Evolutionary conservation across 2,329 filamentous ascomycete species (phyloP).

Genomic region (Monosporascus sp.): DNA sequence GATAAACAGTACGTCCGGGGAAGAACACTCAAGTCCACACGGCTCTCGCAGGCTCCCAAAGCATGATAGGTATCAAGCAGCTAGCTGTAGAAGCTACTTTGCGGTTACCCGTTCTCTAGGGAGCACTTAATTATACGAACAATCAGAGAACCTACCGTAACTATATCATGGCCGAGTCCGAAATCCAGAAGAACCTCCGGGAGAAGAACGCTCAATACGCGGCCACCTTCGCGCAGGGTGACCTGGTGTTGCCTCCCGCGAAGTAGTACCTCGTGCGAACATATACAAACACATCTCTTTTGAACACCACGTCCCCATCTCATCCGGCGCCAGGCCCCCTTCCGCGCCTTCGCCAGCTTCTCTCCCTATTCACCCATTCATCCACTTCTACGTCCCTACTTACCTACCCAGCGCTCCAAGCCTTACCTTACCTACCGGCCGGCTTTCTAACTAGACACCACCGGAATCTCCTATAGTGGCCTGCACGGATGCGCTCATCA

Average conservation of each 20-base stretch:
- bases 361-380: not conserved
- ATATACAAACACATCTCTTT: constrained; percentile 8
- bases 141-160: not conserved
- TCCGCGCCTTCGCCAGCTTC: no score
- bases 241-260: constrained; percentile 63
- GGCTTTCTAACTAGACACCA: constrained; percentile 7
- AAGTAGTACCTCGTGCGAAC: constrained; percentile 63
- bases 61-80: no score
- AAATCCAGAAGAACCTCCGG: constrained; percentile 50
- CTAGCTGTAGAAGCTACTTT: no score
- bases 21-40: no score
- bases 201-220: constrained; percentile 54
- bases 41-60: no score
- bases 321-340: no score
- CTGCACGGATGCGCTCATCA: constrained; percentile 76
- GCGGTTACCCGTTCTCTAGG: no score
- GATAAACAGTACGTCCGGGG: no score
- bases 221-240: constrained; percentile 57
- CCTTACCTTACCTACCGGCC: not conserved
- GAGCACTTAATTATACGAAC: not conserved
- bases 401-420: not conserved
- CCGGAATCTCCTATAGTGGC: constrained; percentile 44
- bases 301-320: no score
- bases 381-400: constrained; percentile 12
- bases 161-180: constrained; percentile 24